phyloP scores from a whole-genome alignment of 192 early-diverging fungal species.

The Endogone sp. region DNA sequence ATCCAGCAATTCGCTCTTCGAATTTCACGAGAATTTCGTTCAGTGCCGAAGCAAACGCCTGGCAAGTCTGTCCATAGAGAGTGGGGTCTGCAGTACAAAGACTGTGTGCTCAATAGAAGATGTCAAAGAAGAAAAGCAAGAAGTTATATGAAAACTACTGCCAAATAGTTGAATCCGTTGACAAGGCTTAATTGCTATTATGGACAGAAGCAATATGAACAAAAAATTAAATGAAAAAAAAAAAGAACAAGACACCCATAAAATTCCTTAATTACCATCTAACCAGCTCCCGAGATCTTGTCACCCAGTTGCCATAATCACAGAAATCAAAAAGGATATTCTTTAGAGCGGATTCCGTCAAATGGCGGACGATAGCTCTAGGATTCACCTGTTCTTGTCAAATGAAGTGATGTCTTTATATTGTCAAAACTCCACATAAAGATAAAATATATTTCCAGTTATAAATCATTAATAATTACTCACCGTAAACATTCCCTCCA shows the following conservation, averaged over 20 bases:
- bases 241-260: neutral
- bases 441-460: too few species aligned
- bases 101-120: slow-evolving; percentile 1
- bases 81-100: neutral
- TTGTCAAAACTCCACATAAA: too few species aligned
- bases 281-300: slow-evolving; percentile 2
- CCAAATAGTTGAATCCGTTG: too few species aligned
- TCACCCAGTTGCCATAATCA: slow-evolving; percentile 14
- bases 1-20: slow-evolving; percentile 16
- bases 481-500: neutral
- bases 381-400: slow-evolving; percentile 24
- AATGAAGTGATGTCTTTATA: neutral
- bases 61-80: slow-evolving; percentile 37
- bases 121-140: slow-evolving; percentile 1
- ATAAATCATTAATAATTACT: neutral
- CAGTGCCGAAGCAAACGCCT: slow-evolving; percentile 31
- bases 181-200: too few species aligned
- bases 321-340: slow-evolving; percentile 20
- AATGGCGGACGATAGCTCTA: slow-evolving; percentile 17
- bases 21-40: slow-evolving; percentile 17
- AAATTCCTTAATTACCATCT: neutral
- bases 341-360: slow-evolving; percentile 19
- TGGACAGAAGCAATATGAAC: too few species aligned
- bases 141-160: slow-evolving; percentile 3
- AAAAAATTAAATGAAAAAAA: neutral